Conservation (phyloP, 1,284 basidiomycete species). For the Takashimella tepidaria region DNA sequence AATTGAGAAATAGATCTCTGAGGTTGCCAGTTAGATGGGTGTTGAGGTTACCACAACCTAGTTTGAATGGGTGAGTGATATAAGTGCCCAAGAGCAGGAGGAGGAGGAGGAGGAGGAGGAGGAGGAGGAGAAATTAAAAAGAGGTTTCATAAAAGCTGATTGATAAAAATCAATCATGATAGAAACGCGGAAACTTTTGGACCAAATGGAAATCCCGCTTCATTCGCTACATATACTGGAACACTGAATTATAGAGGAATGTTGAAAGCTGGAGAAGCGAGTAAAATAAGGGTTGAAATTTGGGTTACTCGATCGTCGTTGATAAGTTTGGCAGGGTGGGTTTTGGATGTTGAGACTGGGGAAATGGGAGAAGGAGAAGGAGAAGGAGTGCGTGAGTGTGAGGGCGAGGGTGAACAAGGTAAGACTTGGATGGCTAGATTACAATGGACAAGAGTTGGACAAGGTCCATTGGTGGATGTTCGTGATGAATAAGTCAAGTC, state of each 20-base stretch:
- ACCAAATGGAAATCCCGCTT: background rate
- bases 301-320: constrained; percentile 28
- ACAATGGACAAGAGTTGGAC: background rate
- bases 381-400: constrained; percentile 3
- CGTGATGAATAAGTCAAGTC: background rate
- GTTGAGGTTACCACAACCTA: background rate
- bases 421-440: background rate
- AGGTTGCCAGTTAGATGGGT: background rate
- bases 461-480: background rate
- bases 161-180: background rate
- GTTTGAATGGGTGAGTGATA: background rate
- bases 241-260: constrained; percentile 23
- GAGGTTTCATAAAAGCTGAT: background rate
- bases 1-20: background rate
- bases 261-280: constrained; percentile 13
- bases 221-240: constrained; percentile 17
- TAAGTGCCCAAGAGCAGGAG: background rate
- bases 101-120: background rate
- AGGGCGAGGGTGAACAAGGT: background rate
- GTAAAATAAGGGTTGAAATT: constrained; percentile 12
- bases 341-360: constrained; percentile 25
- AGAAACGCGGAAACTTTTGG: background rate
- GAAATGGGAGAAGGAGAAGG: constrained; percentile 17
- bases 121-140: background rate
- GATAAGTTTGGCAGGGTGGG: constrained; percentile 31